A percentile compares a stretch with the other conserved stretches of the same genome.
phyloP scores from a whole-genome alignment of 495 filamentous ascomycete species.

The Xylaria longipes region DNA sequence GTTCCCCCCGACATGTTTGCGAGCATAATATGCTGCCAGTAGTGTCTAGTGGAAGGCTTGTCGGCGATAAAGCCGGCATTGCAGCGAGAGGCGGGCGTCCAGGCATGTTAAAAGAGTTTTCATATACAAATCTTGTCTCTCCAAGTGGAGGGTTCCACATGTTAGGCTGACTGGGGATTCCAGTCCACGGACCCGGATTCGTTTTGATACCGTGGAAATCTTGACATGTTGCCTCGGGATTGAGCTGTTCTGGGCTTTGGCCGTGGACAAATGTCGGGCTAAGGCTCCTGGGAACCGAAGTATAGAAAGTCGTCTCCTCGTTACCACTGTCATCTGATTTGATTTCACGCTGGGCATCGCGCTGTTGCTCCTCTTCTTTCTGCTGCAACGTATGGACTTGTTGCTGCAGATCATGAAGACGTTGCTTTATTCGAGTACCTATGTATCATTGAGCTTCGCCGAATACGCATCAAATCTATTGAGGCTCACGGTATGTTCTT shows the following conservation, averaged over 20 bases:
- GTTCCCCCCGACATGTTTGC: not conserved
- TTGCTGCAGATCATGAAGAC: slow-evolving; percentile 17
- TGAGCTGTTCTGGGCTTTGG: not conserved
- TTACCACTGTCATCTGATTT: slow-evolving; percentile 11
- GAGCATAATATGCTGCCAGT: not conserved
- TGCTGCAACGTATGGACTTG: slow-evolving; percentile 5
- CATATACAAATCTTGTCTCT: not conserved
- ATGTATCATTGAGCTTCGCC: not conserved
- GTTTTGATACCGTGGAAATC: not conserved
- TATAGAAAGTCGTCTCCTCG: not conserved
- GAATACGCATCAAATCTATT: not conserved
- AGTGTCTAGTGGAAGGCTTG: not conserved
- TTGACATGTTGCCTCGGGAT: not conserved
- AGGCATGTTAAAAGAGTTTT: not conserved
- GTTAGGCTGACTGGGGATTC: not conserved
- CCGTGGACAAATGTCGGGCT: not conserved
- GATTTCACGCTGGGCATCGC: not conserved
- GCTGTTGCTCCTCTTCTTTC: slow-evolving; percentile 11
- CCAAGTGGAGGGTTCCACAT: slow-evolving; percentile 3
- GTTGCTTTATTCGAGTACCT: slow-evolving; percentile 18
- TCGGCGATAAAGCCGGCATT: not conserved
- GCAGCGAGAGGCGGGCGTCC: not conserved
- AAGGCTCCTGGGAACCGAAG: not conserved
- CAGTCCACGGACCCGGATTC: not conserved
- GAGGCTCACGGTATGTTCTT: slow-evolving; percentile 20